Evolutionary conservation across 2,329 filamentous ascomycete genomes (phyloP).

Genomic region (Microdochium bolleyi): DNA sequence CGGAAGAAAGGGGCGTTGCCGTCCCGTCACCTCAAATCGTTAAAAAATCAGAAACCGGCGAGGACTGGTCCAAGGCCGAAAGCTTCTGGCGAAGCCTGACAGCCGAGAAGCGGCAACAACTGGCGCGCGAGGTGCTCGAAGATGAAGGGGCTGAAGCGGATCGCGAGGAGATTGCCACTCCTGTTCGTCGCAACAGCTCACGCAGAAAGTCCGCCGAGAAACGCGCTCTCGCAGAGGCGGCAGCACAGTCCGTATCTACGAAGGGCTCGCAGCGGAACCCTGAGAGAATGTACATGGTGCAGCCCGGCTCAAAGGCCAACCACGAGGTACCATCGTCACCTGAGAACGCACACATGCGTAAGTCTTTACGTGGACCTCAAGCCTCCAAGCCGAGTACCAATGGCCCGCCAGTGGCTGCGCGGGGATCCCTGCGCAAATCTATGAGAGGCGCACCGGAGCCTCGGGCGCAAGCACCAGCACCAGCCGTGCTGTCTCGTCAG

Average conservation of each 20-base stretch:
- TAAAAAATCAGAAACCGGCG: conserved; percentile 11
- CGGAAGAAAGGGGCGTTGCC: background rate
- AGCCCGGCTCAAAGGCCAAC: conserved; percentile 17
- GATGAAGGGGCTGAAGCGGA: conserved; percentile 42
- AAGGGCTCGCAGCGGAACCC: conserved; percentile 8
- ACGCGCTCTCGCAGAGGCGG: conserved; percentile 1
- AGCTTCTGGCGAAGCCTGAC: conserved; percentile 63
- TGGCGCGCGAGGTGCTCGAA: conserved; percentile 49
- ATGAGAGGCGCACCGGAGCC: conserved; percentile 10
- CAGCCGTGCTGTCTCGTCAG: conserved; percentile 3
- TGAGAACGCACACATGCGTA: conserved; percentile 15
- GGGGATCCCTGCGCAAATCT: conserved; percentile 3
- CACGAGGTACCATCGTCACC: conserved; percentile 10
- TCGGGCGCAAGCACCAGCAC: conserved; percentile 3
- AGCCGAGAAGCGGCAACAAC: conserved; percentile 51
- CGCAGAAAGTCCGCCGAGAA: conserved; percentile 30
- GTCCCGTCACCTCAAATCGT: conserved; percentile 4
- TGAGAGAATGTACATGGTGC: conserved; percentile 9
- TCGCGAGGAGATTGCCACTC: conserved; percentile 23
- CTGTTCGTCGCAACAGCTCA: conserved; percentile 18
- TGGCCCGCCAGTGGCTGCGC: background rate
- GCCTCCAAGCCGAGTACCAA: background rate
- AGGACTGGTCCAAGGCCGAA: conserved; percentile 62
- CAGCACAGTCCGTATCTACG: conserved; percentile 13
- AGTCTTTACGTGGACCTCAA: conserved; percentile 5